These are phyloP conservation scores for Karstenula rhodostoma DNA, from an alignment of 2,329 filamentous ascomycete genomes.

Conservation along the genomic window DNA sequence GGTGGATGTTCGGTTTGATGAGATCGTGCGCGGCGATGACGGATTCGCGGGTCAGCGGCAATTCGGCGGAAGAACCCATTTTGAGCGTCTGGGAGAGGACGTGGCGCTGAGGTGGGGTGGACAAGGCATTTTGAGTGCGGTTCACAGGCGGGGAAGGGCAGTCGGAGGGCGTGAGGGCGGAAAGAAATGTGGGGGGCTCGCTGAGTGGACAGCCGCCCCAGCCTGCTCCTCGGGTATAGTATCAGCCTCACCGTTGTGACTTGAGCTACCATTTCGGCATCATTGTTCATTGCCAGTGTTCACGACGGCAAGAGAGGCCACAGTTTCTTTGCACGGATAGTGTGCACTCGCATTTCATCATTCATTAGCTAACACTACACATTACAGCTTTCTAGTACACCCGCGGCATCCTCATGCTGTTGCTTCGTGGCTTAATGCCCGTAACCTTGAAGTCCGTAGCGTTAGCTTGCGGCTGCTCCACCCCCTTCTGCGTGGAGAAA, in stretches of 20 bases:
- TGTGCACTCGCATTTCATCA: neutral
- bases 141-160: neutral
- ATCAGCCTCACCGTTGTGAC: neutral
- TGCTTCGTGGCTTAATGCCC: neutral
- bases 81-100: neutral
- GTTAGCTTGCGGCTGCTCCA: slow-evolving; percentile 20
- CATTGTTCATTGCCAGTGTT: too few relatives aligned
- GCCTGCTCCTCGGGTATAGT: neutral
- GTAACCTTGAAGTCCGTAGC: slow-evolving; percentile 8
- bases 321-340: neutral
- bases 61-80: slow-evolving; percentile 30
- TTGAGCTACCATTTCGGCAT: too few relatives aligned
- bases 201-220: neutral
- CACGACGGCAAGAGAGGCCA: too few relatives aligned
- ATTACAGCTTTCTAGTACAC: slow-evolving; percentile 3
- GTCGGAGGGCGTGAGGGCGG: neutral
- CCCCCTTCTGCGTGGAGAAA: slow-evolving; percentile 36
- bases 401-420: slow-evolving; percentile 8
- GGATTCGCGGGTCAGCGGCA: slow-evolving; percentile 75
- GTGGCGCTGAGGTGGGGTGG: slow-evolving; percentile 10
- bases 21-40: slow-evolving; percentile 75
- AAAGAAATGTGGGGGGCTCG: neutral
- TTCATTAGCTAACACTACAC: slow-evolving; percentile 8
- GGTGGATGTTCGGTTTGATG: slow-evolving; percentile 79
- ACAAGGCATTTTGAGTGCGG: neutral